Evolutionary conservation across 2,329 filamentous ascomycete species (phyloP).

Genomic region (Helminthosporium solani): DNA sequence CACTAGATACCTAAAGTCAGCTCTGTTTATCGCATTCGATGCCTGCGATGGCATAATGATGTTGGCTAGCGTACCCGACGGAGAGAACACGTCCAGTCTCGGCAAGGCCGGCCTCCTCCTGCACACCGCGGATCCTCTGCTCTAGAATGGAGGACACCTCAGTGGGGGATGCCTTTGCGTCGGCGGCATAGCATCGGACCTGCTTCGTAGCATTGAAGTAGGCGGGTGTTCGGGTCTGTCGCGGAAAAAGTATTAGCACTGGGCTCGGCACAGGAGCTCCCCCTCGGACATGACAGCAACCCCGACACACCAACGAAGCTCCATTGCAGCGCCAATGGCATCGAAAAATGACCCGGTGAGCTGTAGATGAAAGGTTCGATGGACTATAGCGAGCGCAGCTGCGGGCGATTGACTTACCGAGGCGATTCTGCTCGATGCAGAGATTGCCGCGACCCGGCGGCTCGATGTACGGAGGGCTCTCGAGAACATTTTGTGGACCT

Average conservation of each 20-base stretch:
- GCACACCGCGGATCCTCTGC: constrained; percentile 97
- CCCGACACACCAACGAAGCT: constrained; percentile 33
- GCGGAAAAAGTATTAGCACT: constrained; percentile 53
- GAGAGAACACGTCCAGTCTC: constrained; percentile 99
- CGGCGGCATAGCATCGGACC: constrained; percentile 84
- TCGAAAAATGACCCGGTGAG: constrained; percentile 34
- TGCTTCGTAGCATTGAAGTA: constrained; percentile 71
- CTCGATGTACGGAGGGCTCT: constrained; percentile 96
- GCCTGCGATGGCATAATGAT: constrained; percentile 26
- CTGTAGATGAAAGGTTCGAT: constrained; percentile 33
- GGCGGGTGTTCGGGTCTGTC: constrained; percentile 81
- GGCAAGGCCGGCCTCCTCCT: constrained; percentile 93
- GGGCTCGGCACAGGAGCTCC: constrained; percentile 40
- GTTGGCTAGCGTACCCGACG: constrained; percentile 77
- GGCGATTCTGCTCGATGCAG: constrained; percentile 86
- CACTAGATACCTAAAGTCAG: constrained; percentile 62
- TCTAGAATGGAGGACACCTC: constrained; percentile 99
- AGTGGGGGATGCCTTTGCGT: constrained; percentile 92
- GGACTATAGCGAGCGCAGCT: constrained; percentile 41
- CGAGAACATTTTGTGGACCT: constrained; percentile 78
- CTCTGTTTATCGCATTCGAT: constrained; percentile 21
- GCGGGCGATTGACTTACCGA: constrained; percentile 74
- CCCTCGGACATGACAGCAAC: constrained; percentile 44
- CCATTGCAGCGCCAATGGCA: constrained; percentile 42
- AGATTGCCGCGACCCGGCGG: constrained; percentile 91